Conservation (phyloP, 306 rosid genomes). For the Dicorynia guianensis region DNA sequence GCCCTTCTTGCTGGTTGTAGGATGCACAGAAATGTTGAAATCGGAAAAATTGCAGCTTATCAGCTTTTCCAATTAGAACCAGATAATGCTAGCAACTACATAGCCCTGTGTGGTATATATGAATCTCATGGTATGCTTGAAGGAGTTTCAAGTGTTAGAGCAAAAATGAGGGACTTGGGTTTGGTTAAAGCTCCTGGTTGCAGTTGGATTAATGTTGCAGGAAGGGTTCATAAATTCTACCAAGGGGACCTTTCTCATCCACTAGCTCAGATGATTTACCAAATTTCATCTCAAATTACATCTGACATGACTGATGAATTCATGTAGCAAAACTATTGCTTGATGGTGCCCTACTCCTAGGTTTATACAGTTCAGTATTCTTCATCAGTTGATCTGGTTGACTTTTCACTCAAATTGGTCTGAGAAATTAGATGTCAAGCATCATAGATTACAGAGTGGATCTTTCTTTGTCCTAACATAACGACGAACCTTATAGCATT, state of each 20-base stretch:
- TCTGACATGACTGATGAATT: conserved; percentile 32
- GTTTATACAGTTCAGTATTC: conserved; percentile 8
- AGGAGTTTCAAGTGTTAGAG: conserved; percentile 49
- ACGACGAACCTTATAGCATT: background rate
- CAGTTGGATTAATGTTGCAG: conserved; percentile 67
- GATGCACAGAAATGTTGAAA: conserved; percentile 66
- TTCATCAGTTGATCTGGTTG: conserved; percentile 19
- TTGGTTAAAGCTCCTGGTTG: conserved; percentile 71
- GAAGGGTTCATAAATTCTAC: conserved; percentile 54
- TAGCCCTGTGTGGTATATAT: conserved; percentile 67
- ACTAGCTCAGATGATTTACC: conserved; percentile 39
- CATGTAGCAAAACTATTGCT: conserved; percentile 25
- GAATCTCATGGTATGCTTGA: conserved; percentile 49
- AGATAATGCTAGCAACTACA: conserved; percentile 66
- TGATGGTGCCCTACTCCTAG: conserved; percentile 25
- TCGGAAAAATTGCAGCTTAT: conserved; percentile 76
- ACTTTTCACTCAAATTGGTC: conserved; percentile 5
- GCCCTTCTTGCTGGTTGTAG: conserved; percentile 78
- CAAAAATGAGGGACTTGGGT: conserved; percentile 61
- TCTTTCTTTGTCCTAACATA: background rate
- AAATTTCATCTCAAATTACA: conserved; percentile 45
- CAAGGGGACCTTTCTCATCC: conserved; percentile 62
- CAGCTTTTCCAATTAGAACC: conserved; percentile 73
- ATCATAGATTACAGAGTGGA: background rate
- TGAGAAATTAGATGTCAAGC: background rate